Evolutionary conservation across 2,329 filamentous ascomycete species (phyloP).

Genomic region (Botrytis hyacinthi): DNA sequence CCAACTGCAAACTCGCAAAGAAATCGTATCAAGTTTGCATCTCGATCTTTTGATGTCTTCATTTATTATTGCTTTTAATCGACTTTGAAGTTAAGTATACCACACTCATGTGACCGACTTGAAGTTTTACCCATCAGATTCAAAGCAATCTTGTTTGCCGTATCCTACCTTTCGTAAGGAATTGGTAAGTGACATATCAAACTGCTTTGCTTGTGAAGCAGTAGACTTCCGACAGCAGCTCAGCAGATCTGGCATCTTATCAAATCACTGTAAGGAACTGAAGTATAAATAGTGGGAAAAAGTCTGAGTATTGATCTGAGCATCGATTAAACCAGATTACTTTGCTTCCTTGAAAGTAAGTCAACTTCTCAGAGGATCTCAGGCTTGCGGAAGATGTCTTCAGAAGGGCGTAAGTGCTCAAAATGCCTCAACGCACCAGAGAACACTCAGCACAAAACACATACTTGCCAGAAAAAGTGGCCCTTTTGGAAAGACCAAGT

Average conservation of each 20-base stretch:
- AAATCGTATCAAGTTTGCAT: too few relatives aligned
- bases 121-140: too few relatives aligned
- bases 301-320: background rate
- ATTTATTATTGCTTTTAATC: too few relatives aligned
- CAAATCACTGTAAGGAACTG: rapidly evolving
- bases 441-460: background rate
- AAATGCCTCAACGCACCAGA: background rate
- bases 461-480: background rate
- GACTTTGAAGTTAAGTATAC: too few relatives aligned
- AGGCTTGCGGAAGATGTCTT: background rate
- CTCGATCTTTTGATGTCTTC: too few relatives aligned
- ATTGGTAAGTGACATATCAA: too few relatives aligned
- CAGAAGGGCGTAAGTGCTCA: background rate
- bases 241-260: background rate
- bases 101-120: too few relatives aligned
- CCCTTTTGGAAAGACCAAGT: background rate
- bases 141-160: background rate
- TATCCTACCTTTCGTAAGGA: too few relatives aligned
- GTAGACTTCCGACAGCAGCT: background rate
- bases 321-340: too few relatives aligned
- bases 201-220: background rate
- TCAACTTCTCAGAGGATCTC: background rate
- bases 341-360: too few relatives aligned
- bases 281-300: background rate
- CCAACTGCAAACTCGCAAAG: too few relatives aligned